Evolutionary conservation across 495 filamentous ascomycete species (phyloP).

Genomic region (Cenococcum geophilum): DNA sequence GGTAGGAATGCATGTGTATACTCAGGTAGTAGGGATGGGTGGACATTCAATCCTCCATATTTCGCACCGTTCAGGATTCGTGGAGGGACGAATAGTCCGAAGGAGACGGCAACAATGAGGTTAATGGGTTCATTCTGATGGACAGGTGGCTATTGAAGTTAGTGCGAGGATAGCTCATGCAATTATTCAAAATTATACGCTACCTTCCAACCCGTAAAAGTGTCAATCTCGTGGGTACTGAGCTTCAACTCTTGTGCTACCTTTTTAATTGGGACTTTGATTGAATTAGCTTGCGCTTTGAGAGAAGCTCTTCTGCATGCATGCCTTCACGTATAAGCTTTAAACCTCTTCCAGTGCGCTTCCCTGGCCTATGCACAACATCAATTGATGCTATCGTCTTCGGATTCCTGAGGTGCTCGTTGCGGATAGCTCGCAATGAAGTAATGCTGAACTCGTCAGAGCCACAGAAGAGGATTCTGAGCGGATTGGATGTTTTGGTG

Average conservation of each 20-base stretch:
- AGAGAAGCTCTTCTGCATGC: not conserved
- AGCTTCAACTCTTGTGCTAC: constrained; percentile 36
- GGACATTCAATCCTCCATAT: constrained; percentile 89
- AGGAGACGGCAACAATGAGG: constrained; percentile 90
- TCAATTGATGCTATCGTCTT: constrained; percentile 71
- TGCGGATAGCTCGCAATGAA: constrained; percentile 65
- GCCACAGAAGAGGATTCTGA: constrained; percentile 92
- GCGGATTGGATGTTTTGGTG: constrained; percentile 45
- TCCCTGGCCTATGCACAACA: constrained; percentile 75
- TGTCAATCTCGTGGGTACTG: constrained; percentile 21
- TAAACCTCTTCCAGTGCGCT: constrained; percentile 64
- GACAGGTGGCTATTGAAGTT: constrained; percentile 48
- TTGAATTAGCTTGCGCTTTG: constrained; percentile 10
- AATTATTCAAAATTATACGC: not conserved
- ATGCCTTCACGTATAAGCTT: constrained; percentile 66
- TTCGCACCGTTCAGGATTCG: constrained; percentile 59
- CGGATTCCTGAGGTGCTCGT: constrained; percentile 49
- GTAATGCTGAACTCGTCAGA: constrained; percentile 86
- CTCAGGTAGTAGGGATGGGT: constrained; percentile 90
- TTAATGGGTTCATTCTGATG: constrained; percentile 55
- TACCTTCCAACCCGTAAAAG: constrained; percentile 23
- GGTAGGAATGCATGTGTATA: constrained; percentile 38
- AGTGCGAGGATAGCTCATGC: not conserved
- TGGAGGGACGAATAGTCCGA: constrained; percentile 80
- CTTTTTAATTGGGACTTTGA: constrained; percentile 65